Evolutionary conservation across 73 alveolate genomes (phyloP).

Genomic region (Paramecium caudatum): DNA sequence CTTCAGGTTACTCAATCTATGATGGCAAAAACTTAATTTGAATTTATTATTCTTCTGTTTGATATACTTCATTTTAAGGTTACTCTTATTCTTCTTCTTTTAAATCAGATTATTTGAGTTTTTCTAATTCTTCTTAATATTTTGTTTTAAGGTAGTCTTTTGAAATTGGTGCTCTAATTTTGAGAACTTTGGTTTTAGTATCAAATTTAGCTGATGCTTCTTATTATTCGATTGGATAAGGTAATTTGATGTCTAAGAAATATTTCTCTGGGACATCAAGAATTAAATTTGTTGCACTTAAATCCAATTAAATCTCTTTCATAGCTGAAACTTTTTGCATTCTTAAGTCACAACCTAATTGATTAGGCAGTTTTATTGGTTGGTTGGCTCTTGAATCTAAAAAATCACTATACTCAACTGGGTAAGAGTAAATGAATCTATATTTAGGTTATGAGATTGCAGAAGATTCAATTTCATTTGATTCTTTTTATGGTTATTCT

Average conservation of each 20-base stretch:
- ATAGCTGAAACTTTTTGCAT: constrained; percentile 78
- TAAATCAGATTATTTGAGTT: not conserved
- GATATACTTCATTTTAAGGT: not conserved
- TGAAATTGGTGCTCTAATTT: constrained; percentile 82
- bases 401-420: constrained; percentile 85
- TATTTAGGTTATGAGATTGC: constrained; percentile 83
- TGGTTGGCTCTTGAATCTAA: constrained; percentile 83
- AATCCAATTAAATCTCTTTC: constrained; percentile 91
- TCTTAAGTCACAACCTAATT: constrained; percentile 83
- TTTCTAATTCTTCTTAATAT: constrained; percentile 31
- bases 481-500: constrained; percentile 79
- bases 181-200: constrained; percentile 86
- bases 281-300: constrained; percentile 85
- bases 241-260: constrained; percentile 90
- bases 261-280: constrained; percentile 93
- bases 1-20: not conserved
- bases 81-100: not conserved
- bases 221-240: constrained; percentile 90
- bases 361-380: constrained; percentile 80
- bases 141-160: constrained; percentile 2
- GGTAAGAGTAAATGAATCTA: constrained; percentile 88
- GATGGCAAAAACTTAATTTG: no score
- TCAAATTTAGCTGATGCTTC: constrained; percentile 95
- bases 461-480: constrained; percentile 79
- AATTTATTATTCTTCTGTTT: not conserved